Conservation (phyloP, 768 basidiomycete genomes). For the Tylopilus sp. region DNA sequence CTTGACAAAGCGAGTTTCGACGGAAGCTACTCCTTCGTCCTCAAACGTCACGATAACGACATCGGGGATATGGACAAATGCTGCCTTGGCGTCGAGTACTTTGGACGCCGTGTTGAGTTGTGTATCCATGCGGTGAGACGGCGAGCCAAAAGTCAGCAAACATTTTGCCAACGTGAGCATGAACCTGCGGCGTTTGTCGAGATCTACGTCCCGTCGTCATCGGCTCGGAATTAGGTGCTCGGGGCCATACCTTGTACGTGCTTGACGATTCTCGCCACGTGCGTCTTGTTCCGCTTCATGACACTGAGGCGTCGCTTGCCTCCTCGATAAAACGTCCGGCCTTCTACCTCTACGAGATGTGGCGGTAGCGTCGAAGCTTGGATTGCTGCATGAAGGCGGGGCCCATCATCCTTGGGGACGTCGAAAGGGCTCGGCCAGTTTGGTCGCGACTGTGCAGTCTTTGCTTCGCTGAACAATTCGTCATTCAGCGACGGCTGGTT, state of each 20-base stretch:
- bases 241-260: constrained; percentile 45
- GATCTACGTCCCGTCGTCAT: constrained; percentile 33
- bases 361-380: constrained; percentile 2
- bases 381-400: constrained; percentile 17
- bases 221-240: background rate
- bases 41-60: constrained; percentile 81
- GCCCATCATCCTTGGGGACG: constrained; percentile 16
- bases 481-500: constrained; percentile 19
- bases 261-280: constrained; percentile 37
- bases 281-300: constrained; percentile 32
- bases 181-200: constrained; percentile 60
- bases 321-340: constrained; percentile 28
- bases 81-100: constrained; percentile 74
- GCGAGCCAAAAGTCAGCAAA: constrained; percentile 89
- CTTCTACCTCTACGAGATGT: constrained; percentile 11
- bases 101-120: constrained; percentile 78
- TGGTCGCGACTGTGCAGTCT: constrained; percentile 22
- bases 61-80: constrained; percentile 81
- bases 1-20: constrained; percentile 84
- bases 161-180: constrained; percentile 84
- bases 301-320: constrained; percentile 28
- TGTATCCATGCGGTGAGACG: constrained; percentile 88
- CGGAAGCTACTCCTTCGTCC: constrained; percentile 66
- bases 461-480: constrained; percentile 23
- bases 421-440: constrained; percentile 22